These are phyloP conservation scores for Phytopythium aichiense DNA, from an alignment of 352 stramenopile species.

Conservation along the genomic window DNA sequence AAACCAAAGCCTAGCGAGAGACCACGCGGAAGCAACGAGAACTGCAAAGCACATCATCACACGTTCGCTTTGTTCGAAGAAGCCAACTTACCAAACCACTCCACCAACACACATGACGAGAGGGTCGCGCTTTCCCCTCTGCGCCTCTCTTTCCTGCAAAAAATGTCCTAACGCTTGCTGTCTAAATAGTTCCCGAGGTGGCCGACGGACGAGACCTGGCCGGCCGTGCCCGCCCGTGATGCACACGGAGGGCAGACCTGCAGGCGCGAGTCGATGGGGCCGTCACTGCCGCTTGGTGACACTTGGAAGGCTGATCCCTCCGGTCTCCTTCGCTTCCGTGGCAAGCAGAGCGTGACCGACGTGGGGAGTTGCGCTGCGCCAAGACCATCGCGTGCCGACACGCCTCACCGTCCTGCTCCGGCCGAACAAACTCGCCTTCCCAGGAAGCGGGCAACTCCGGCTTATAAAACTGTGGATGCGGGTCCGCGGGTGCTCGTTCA, in stretches of 20 bases:
- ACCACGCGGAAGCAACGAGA: not conserved
- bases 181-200: not conserved
- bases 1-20: not conserved
- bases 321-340: not conserved
- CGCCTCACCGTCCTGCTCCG: not conserved
- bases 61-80: not conserved
- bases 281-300: slow-evolving; percentile 8
- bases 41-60: not conserved
- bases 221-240: not conserved
- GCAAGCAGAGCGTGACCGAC: not conserved
- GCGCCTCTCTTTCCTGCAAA: not conserved
- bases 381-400: not conserved
- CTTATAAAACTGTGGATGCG: not conserved
- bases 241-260: not conserved
- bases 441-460: not conserved
- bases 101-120: not conserved
- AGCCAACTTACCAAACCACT: not conserved
- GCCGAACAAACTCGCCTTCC: not conserved
- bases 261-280: not conserved
- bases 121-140: not conserved
- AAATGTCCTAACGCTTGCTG: not conserved
- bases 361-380: no score
- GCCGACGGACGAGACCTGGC: not conserved
- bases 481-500: not conserved
- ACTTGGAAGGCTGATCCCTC: not conserved